phyloP scores from a whole-genome alignment of 176 grass and related monocot genomes.

The Saccharum officinarum region DNA sequence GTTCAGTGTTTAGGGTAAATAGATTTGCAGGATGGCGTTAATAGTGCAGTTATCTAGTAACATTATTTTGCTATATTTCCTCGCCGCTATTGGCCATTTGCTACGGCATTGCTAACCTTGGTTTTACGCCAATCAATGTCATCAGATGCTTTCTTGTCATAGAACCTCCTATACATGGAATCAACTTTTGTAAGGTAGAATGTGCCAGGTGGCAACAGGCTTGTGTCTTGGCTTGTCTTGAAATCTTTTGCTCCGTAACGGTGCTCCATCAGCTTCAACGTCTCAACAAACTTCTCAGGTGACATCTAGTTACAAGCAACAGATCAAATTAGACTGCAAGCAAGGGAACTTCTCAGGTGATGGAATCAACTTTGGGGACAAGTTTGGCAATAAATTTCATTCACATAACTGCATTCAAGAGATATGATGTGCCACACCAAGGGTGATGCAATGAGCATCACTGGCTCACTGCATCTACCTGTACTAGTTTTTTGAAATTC shows the following conservation, averaged over 20 bases:
- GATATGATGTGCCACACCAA: neutral
- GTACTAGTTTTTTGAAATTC: neutral
- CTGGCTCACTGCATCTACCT: neutral
- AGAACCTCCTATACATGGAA: slow-evolving; percentile 79
- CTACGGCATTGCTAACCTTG: slow-evolving; percentile 30
- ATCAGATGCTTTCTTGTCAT: slow-evolving; percentile 42
- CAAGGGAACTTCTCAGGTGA: neutral
- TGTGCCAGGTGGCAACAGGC: slow-evolving; percentile 64
- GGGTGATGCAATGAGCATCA: neutral
- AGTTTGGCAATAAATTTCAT: neutral
- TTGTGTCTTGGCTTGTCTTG: slow-evolving; percentile 61
- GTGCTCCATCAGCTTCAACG: slow-evolving; percentile 81
- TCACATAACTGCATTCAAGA: neutral
- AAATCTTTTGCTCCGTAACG: slow-evolving; percentile 83
- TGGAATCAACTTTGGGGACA: neutral
- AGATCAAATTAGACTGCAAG: neutral
- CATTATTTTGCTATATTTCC: neutral
- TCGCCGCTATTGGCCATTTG: slow-evolving; percentile 27
- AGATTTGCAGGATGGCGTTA: slow-evolving; percentile 1
- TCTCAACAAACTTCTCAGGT: slow-evolving; percentile 70
- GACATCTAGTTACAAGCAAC: slow-evolving; percentile 41
- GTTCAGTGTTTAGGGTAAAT: neutral
- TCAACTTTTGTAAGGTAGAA: slow-evolving; percentile 87
- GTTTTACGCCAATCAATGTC: neutral
- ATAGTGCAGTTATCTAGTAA: neutral